Evolutionary conservation across 495 filamentous ascomycete species (phyloP).

Genomic region (Clavariopsis aquatica): DNA sequence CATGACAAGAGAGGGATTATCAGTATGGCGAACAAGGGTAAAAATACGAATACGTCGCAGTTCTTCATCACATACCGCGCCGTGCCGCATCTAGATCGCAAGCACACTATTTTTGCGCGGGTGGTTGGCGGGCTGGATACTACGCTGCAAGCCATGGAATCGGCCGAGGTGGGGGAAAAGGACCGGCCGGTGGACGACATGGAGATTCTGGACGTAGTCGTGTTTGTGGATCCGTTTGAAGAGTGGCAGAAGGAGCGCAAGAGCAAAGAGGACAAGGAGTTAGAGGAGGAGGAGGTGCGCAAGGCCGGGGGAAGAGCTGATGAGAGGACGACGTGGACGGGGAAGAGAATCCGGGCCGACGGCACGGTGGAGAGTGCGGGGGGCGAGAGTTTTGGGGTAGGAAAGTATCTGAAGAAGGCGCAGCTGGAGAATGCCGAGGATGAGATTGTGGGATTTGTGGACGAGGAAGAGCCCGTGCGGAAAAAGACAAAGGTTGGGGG

Average conservation of each 20-base stretch:
- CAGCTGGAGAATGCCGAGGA: conserved; percentile 49
- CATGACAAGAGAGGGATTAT: conserved; percentile 74
- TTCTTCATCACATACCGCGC: conserved; percentile 93
- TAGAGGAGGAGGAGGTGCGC: conserved; percentile 46
- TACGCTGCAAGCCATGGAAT: conserved; percentile 73
- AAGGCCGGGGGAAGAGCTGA: conserved; percentile 64
- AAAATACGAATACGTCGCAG: conserved; percentile 92
- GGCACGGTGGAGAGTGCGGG: conserved; percentile 55
- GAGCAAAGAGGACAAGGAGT: conserved; percentile 48
- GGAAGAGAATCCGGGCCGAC: conserved; percentile 58
- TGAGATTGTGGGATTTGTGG: conserved; percentile 59
- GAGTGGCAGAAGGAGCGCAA: conserved; percentile 73
- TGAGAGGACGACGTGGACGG: conserved; percentile 87
- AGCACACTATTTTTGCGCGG: conserved; percentile 92
- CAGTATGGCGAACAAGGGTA: conserved; percentile 91
- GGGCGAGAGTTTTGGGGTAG: conserved; percentile 59
- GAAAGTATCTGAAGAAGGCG: conserved; percentile 75
- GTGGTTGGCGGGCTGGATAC: conserved; percentile 75
- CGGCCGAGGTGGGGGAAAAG: conserved; percentile 63
- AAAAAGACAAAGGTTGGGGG: conserved; percentile 71
- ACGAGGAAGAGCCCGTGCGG: conserved; percentile 66
- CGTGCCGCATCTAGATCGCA: conserved; percentile 80
- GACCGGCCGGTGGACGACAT: conserved; percentile 75
- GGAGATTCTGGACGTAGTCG: conserved; percentile 74
- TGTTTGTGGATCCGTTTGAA: conserved; percentile 95